Evolutionary conservation across 495 filamentous ascomycete species (phyloP), one percentile per base, ranked within the genome.

Genomic region (Chlorociboria aeruginascens): DNA sequence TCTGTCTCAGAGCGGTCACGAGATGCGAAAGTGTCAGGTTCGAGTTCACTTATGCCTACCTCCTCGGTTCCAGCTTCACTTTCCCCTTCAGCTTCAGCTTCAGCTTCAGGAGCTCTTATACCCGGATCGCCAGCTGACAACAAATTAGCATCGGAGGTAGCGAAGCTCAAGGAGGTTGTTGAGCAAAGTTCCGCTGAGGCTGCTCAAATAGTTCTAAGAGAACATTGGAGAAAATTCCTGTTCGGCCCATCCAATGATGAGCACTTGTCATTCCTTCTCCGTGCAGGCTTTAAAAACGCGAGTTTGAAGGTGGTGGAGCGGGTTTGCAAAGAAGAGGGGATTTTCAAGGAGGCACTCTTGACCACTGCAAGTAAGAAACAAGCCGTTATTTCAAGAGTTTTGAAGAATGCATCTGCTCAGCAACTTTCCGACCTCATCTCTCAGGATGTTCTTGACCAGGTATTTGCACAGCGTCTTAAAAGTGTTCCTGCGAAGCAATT

Each of bases 261-360:
- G 31, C 56, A 59, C 39, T 25, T 55, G 13, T 30, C 43, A 7
- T 59, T 46, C 14, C 32, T 55, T 12, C 25, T 60, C 9, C 33
- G 53, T 32, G 50, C 53, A 3, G 40, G 44, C 3, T 29, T 59
- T 3, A 53, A 56, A 45, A 56, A 59, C 25, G 33, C 50, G 9
- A 51, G 38, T 20, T 13, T 13, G 6, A 32, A 10, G 10, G 31
- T 59, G 10, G 9, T 55, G 8, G 35, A 55, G 3, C 41, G 43
- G 30, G 40, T 55, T 9, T n/a, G 46, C 1, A 52, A 44, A 11
- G 52, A 55, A 9, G 13, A 40, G 38, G 9, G 8, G 13, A 16
- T 20, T 1, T 20, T 16, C 16, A 9, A 40, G 9, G 38, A 40
- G 9, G 38, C 16, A 16, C 38, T 40, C 7, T 12, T 40, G 8